Evolutionary conservation across 305 asterid genomes (phyloP), one percentile per base, ranked within the genome.

Genomic region (Rubia peregrina): DNA sequence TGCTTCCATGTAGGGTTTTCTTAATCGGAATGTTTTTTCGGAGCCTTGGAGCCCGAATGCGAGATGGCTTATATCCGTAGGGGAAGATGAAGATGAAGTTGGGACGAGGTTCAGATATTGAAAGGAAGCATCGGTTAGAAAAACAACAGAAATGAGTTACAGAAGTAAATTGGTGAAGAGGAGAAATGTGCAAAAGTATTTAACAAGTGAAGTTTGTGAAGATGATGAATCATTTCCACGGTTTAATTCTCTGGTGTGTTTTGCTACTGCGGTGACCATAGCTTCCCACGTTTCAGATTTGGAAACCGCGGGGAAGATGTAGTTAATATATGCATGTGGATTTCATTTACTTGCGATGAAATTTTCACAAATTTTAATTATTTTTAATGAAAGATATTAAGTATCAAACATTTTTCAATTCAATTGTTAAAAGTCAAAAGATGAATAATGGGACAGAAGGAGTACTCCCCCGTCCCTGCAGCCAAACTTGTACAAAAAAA

Each of bases 1-100:
- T 5, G 63, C 63, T 57, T 57, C 63, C 63, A 57, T 57, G 63
- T 57, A 57, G 4, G 63, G 63, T 11, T 57, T 57, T 13, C 63
- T 57, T 38, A 57, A 57, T 6, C 11, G 63, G 16, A 17, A 22
- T 7, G 38, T 57, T 3, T 57, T 22, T 38, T 19, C 63, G 14
- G 63, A 57, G 1, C 63, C 63, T 9, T 57, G 63, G 36, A 57
- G 63, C 5, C 63, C 63, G 38, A 57, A 57, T 11, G 63, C 63
- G 14, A 57, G 63, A 10, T 57, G 63, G 36, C 63, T 24, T 19
- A 57, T 11, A 9, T 22, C 22, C 9, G 63, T 57, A 1, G 38
- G 36, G 59, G 62, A 6, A 4, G 62, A 19, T 2, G 62, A 8
- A 7, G 61, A 19, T 56, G 61, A n/a, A 4, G 62, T 8, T 2